Percentiles rank a stretch among this genome's conserved stretches.
These are phyloP conservation scores for Ensete glaucum DNA, from an alignment of 176 grass and related monocot genomes.

Conservation along the genomic window DNA sequence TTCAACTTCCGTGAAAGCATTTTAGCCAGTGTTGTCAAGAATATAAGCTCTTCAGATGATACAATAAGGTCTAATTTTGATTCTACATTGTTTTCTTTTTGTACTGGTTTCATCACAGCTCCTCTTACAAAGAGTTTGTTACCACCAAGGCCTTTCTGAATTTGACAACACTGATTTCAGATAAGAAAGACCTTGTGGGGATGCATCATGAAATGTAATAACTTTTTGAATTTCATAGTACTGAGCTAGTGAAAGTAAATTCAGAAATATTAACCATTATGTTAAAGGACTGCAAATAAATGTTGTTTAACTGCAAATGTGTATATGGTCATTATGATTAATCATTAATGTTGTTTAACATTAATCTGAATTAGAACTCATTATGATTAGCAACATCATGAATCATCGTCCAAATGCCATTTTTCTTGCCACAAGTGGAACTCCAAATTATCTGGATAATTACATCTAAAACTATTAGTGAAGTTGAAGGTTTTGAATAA, in stretches of 20 bases:
- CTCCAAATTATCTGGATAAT: neutral
- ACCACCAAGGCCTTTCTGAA: neutral
- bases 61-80: conserved; percentile 42
- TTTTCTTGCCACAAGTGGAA: neutral
- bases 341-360: neutral
- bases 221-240: no score
- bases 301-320: neutral
- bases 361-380: neutral
- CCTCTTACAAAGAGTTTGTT: neutral
- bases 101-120: neutral
- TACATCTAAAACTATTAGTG: neutral
- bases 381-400: neutral
- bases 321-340: neutral
- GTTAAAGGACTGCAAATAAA: no score
- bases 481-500: neutral
- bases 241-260: no score
- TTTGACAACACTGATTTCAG: neutral
- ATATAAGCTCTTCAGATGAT: conserved; percentile 86
- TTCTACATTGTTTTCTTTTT: no score
- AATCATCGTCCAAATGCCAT: neutral
- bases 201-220: neutral
- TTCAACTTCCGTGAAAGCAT: conserved; percentile 85
- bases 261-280: no score
- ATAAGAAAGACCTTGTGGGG: neutral
- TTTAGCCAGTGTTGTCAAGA: conserved; percentile 54